These are phyloP conservation scores for Chloranthus sessilifolius DNA, from an alignment of 164 flowering plant species.

Conservation along the genomic window DNA sequence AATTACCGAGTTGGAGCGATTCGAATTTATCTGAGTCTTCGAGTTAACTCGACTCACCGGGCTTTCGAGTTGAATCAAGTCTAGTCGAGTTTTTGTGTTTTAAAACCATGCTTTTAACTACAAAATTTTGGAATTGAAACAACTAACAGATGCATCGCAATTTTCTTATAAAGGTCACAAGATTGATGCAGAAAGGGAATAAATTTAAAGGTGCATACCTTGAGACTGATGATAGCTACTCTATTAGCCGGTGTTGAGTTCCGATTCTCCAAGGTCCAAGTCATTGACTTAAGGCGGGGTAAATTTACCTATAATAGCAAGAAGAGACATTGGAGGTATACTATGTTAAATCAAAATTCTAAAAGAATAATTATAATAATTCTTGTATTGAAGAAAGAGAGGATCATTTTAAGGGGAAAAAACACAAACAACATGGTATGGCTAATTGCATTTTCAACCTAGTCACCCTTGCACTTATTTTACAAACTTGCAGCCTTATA, in stretches of 20 bases:
- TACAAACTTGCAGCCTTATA: neutral
- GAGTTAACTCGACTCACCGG: too few species aligned
- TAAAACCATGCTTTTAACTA: too few species aligned
- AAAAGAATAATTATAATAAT: neutral
- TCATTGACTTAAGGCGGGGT: conserved; percentile 51
- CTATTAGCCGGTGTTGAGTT: conserved; percentile 29
- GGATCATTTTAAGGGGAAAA: neutral
- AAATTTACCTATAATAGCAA: conserved; percentile 27
- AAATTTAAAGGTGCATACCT: conserved; percentile 29
- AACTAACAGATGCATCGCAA: too few species aligned
- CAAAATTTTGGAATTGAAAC: too few species aligned
- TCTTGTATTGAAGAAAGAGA: neutral
- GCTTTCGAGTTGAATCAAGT: too few species aligned
- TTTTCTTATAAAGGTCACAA: too few species aligned
- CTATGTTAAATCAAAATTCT: too few species aligned
- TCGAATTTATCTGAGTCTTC: too few species aligned
- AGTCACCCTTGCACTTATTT: neutral
- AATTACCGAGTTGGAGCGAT: too few species aligned
- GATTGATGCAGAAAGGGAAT: too few species aligned
- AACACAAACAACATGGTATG: neutral
- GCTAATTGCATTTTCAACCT: neutral
- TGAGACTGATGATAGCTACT: conserved; percentile 43
- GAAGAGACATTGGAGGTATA: neutral
- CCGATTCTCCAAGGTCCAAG: conserved; percentile 49
- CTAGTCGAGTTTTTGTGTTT: too few species aligned